phyloP scores from a whole-genome alignment of 306 rosid genomes.

The Rosa chinensis region DNA sequence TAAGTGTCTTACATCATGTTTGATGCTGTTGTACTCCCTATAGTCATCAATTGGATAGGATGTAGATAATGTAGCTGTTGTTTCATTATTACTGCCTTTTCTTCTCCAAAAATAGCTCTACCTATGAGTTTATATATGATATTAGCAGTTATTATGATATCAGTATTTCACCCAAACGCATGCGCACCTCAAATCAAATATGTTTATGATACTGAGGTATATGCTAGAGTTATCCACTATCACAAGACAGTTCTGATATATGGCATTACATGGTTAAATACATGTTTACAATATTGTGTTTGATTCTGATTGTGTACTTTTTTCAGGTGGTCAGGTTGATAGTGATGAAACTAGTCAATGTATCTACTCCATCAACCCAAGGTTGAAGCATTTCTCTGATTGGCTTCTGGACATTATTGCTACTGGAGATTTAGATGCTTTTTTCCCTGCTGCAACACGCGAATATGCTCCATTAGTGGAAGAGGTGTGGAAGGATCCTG shows the following conservation, averaged over 20 bases:
- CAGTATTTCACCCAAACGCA: neutral
- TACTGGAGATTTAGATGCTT: conserved; percentile 97
- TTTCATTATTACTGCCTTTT: neutral
- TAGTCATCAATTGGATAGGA: neutral
- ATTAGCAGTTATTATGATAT: neutral
- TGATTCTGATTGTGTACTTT: conserved; percentile 28
- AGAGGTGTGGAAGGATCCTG: conserved; percentile 97
- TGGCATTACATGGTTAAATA: neutral
- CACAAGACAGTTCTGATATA: neutral
- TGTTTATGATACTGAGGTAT: neutral
- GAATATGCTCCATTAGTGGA: conserved; percentile 99
- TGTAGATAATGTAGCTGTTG: neutral
- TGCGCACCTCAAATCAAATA: neutral
- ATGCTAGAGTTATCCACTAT: neutral
- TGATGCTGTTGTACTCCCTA: neutral
- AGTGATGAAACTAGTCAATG: conserved; percentile 43
- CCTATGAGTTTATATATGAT: neutral
- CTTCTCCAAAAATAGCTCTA: neutral
- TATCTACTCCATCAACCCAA: conserved; percentile 87
- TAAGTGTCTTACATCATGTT: neutral
- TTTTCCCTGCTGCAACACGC: conserved; percentile 98
- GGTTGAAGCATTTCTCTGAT: conserved; percentile 93
- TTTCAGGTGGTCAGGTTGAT: conserved; percentile 56
- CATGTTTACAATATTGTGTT: neutral
- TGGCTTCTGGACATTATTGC: conserved; percentile 98